Base-by-base conservation (phyloP, 106 monocot species). In the Dioscorea zingiberensis region DNA sequence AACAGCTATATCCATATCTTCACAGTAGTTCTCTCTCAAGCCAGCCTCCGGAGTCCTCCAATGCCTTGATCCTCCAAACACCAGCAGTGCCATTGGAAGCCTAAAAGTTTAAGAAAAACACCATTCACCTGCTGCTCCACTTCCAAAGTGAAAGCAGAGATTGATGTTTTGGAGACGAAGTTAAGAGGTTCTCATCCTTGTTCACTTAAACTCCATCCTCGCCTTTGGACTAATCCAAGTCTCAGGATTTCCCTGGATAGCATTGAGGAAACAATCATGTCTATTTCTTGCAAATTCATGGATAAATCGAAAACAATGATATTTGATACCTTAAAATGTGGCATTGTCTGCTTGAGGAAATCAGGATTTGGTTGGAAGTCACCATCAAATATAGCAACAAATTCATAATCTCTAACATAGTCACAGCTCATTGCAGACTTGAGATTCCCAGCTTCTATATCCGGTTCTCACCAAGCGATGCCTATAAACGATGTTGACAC, bases 361-460 rank as follows among this genome's bases (percentile, higher is more conserved):
- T 88, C 84, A 44, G 84, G 78, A 25, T 60, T 76, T 21, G 84
- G 88, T 60, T 81, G 84, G 74, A 88, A 88, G 58, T 88, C 88
- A 2, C 84, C 88, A 64, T 84, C 78, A 54, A 88, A 81, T 45
- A 88, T 88, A 9, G 88, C 78, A 2, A 88, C 88, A 72, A 88
- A 88, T 55, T 88, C 81, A 48, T 84, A 88, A 22, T 80, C 62
- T 48, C 70, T 81, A 7, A 84, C 84, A 71, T 88, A 84, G 23
- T 84, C 81, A 69, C 88, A 88, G 62, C 62, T 81, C 88, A 88
- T 88, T 12, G 88, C 88, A 13, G 88, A 84, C 24, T 81, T 84
- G 12, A 88, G 81, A 54, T 88, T 88, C 23, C 88, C 88, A n/a
- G 88, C 88, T 62, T 88, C n/a, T 88, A 48, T 88, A 88, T 25